Evolutionary conservation across 75 land plant species (phyloP).

Genomic region (Isoetes taiwanensis): DNA sequence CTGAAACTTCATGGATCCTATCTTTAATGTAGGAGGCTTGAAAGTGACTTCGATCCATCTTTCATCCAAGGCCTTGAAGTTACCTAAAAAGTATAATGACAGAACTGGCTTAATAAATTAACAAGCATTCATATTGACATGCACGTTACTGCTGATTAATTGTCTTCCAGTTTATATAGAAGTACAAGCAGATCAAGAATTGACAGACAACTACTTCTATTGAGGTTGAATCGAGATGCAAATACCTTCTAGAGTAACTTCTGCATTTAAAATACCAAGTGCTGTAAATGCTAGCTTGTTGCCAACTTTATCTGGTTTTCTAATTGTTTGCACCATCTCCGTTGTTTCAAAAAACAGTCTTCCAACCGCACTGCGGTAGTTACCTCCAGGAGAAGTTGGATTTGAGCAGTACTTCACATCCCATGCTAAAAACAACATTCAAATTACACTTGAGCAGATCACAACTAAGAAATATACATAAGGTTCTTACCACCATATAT

Average conservation of each 20-base stretch:
- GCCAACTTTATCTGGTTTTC: conserved; percentile 52
- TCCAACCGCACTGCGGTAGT: conserved; percentile 71
- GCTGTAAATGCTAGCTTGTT: conserved; percentile 66
- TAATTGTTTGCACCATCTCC: conserved; percentile 73
- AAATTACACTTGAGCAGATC: background rate
- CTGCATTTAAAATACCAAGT: conserved; percentile 62
- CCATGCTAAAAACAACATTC: conserved; percentile 35
- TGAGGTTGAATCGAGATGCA: conserved; percentile 7
- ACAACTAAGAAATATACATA: background rate
- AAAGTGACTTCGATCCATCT: conserved; percentile 76
- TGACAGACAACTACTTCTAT: no score
- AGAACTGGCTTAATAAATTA: background rate
- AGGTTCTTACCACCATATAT: conserved; percentile 83
- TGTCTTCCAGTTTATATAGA: no score
- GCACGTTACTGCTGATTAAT: no score
- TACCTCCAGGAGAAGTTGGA: conserved; percentile 91
- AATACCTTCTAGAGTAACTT: conserved; percentile 76
- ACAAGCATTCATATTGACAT: background rate
- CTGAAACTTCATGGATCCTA: conserved; percentile 48
- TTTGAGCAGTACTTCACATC: conserved; percentile 77
- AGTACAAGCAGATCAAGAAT: no score
- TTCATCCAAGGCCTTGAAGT: conserved; percentile 44
- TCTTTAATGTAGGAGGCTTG: conserved; percentile 60
- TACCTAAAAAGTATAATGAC: conserved; percentile 36
- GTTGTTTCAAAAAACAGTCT: conserved; percentile 59